phyloP scores from a whole-genome alignment of 495 filamentous ascomycete species.

The Tuber borchii region DNA sequence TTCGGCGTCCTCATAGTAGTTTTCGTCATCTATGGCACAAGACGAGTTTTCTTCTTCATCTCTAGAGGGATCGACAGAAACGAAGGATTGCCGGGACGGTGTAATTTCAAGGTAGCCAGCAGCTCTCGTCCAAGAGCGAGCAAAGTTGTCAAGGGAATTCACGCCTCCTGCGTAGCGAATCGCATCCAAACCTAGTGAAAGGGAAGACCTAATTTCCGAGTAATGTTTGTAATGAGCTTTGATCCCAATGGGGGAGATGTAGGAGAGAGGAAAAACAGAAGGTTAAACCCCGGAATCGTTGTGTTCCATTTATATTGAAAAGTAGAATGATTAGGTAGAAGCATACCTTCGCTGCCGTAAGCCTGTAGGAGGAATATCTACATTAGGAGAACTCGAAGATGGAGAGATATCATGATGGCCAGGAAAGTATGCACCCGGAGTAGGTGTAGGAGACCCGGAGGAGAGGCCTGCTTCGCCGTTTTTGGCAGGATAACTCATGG shows the following conservation, averaged over 20 bases:
- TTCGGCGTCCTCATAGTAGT: conserved; percentile 30
- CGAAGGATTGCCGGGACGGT: conserved; percentile 65
- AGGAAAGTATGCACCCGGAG: background rate
- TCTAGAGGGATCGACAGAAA: conserved; percentile 51
- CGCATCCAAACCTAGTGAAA: conserved; percentile 62
- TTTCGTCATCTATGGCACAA: conserved; percentile 42
- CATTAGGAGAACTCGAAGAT: conserved; percentile 30
- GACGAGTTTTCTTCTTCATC: conserved; percentile 40
- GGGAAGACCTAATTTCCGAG: conserved; percentile 54
- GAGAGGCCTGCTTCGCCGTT: background rate
- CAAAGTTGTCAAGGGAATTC: conserved; percentile 92
- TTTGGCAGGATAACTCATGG: background rate
- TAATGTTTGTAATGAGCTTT: conserved; percentile 11
- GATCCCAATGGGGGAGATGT: background rate
- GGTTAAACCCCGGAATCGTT: conserved; percentile 6
- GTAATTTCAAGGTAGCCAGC: conserved; percentile 81
- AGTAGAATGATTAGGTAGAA: background rate
- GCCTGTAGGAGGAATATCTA: conserved; percentile 20
- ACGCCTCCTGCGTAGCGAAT: conserved; percentile 77
- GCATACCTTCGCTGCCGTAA: conserved; percentile 31
- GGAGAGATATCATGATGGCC: conserved; percentile 33
- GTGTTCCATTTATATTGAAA: background rate
- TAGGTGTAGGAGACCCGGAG: background rate
- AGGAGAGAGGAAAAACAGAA: conserved; percentile 10
- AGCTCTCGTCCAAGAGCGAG: conserved; percentile 87